These are phyloP conservation scores for Liquidambar formosana DNA, from an alignment of 164 flowering plant species.

Conservation along the genomic window DNA sequence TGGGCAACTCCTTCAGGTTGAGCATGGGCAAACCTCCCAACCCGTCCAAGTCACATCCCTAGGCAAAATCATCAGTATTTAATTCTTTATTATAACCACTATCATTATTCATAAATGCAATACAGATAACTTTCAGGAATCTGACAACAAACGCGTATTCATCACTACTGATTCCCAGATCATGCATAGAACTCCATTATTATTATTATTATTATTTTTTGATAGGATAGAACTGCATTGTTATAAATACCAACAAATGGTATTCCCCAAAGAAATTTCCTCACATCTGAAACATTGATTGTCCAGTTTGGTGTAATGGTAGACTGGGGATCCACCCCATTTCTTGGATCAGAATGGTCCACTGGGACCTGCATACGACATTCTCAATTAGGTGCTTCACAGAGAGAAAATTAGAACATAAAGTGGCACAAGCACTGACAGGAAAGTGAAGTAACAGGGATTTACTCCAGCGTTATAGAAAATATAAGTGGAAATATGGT, in stretches of 20 bases:
- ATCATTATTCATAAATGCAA: too few species aligned
- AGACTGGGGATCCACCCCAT: constrained; percentile 23
- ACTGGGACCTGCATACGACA: constrained; percentile 40
- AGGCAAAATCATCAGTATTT: too few species aligned
- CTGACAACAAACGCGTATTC: background rate
- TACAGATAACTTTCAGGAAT: background rate
- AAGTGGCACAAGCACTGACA: background rate
- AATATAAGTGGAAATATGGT: background rate
- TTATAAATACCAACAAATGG: too few species aligned
- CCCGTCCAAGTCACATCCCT: too few species aligned
- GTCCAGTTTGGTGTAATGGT: constrained; percentile 42
- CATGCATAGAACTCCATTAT: background rate
- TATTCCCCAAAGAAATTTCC: too few species aligned
- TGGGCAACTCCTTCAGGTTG: too few species aligned
- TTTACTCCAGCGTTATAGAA: background rate
- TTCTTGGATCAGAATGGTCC: constrained; percentile 29
- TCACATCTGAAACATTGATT: constrained; percentile 58
- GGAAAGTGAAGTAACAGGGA: background rate
- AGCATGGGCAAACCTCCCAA: too few species aligned
- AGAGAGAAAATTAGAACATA: background rate
- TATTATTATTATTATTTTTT: too few species aligned
- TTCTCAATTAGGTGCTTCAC: constrained; percentile 8
- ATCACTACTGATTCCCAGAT: too few species aligned
- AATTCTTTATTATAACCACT: too few species aligned
- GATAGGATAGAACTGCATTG: too few species aligned